Conservation (phyloP, 768 basidiomycete species). For the Suillus paluster region DNA sequence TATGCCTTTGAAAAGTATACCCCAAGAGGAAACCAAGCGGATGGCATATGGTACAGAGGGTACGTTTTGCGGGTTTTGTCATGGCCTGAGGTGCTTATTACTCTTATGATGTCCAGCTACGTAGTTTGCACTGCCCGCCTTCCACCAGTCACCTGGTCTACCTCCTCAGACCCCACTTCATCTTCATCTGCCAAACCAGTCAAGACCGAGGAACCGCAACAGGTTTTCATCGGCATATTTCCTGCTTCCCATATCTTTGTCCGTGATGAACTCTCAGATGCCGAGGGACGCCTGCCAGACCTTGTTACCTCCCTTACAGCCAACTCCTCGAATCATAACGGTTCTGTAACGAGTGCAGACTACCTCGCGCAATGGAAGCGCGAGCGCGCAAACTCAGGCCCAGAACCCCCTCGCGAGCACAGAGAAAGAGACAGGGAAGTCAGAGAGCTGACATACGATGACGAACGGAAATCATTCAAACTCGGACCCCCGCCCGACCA, state of each 20-base stretch:
- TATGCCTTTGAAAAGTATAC: conserved; percentile 96
- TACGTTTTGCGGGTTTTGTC: conserved; percentile 46
- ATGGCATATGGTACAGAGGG: conserved; percentile 94
- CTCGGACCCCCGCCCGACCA: conserved; percentile 77
- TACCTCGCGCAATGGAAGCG: conserved; percentile 50
- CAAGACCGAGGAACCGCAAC: conserved; percentile 77
- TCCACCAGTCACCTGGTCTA: conserved; percentile 70
- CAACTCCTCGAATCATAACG: conserved; percentile 34
- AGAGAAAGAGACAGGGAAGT: conserved; percentile 62
- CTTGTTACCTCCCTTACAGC: conserved; percentile 61
- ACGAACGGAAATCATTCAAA: conserved; percentile 66
- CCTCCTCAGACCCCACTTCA: conserved; percentile 59
- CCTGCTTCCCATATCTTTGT: conserved; percentile 87
- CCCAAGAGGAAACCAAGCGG: conserved; percentile 71
- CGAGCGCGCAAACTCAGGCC: conserved; percentile 31
- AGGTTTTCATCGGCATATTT: conserved; percentile 94
- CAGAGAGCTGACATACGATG: conserved; percentile 49
- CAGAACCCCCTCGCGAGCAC: conserved; percentile 37
- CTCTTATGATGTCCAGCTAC: conserved; percentile 54
- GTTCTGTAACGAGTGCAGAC: conserved; percentile 47
- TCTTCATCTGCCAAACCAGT: conserved; percentile 48
- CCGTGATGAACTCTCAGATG: conserved; percentile 86
- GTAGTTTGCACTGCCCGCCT: conserved; percentile 80
- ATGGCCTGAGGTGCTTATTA: conserved; percentile 1
- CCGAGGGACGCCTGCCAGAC: conserved; percentile 82